These are phyloP conservation scores for Schizophyllum amplum DNA, from an alignment of 1,284 basidiomycete species.

Conservation along the genomic window DNA sequence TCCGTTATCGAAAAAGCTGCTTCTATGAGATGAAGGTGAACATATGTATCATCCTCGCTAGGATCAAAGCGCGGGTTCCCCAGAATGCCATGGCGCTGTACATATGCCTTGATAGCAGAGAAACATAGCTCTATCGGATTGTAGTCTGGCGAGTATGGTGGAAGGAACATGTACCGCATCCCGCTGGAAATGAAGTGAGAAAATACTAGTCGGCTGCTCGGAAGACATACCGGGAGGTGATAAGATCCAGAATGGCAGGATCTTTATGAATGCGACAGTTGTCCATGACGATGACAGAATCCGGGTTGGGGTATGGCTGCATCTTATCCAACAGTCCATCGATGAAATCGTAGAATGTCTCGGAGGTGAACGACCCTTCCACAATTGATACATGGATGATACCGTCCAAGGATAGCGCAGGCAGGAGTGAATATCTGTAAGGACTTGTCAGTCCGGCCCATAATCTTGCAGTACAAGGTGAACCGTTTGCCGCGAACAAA, in stretches of 20 bases:
- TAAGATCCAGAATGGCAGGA: slow-evolving; percentile 8
- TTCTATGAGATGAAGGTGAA: slow-evolving; percentile 6
- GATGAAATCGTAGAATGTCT: slow-evolving; percentile 7
- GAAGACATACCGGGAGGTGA: slow-evolving; percentile 4
- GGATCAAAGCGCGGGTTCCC: neutral
- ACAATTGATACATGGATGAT: slow-evolving; percentile 13
- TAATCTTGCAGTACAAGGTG: slow-evolving; percentile 2
- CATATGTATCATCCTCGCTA: slow-evolving; percentile 6
- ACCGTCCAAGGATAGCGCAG: slow-evolving; percentile 16
- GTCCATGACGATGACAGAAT: slow-evolving; percentile 14
- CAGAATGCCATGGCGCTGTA: slow-evolving; percentile 9
- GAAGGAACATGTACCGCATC: slow-evolving; percentile 17
- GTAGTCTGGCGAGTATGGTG: slow-evolving; percentile 22
- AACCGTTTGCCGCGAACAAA: slow-evolving; percentile 26
- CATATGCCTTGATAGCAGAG: slow-evolving; percentile 21
- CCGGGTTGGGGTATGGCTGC: slow-evolving; percentile 10
- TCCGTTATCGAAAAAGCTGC: slow-evolving; percentile 9
- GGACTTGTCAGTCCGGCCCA: neutral
- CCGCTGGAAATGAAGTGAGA: slow-evolving; percentile 6
- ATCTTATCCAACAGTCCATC: slow-evolving; percentile 12
- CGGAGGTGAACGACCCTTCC: slow-evolving; percentile 12
- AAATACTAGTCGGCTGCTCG: neutral
- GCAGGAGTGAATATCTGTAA: slow-evolving; percentile 16
- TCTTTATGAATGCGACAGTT: slow-evolving; percentile 14
- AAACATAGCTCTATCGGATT: slow-evolving; percentile 25